Percentiles rank a stretch among this genome's conserved stretches.
These are phyloP conservation scores for Arachis monticola DNA, from an alignment of 331 rosid genomes.

Conservation along the genomic window DNA sequence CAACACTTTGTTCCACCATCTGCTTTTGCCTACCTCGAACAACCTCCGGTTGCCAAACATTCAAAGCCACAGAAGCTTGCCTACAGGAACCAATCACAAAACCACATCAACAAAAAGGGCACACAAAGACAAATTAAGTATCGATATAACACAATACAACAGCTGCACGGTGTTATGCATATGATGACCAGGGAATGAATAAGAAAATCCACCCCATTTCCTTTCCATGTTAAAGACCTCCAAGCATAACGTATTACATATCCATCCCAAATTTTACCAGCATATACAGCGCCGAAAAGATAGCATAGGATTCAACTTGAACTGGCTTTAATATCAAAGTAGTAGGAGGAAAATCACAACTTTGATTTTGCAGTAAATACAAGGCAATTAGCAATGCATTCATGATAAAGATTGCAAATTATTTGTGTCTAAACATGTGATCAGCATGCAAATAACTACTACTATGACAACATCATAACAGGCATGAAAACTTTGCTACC, in stretches of 20 bases:
- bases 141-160: neutral
- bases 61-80: constrained; percentile 82
- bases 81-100: constrained; percentile 45
- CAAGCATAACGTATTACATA: neutral
- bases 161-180: constrained; percentile 18
- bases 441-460: neutral
- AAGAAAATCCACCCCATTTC: neutral
- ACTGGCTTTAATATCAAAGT: neutral
- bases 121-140: neutral
- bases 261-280: neutral
- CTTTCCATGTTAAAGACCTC: neutral
- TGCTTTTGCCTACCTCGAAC: constrained; percentile 68
- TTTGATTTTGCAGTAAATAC: neutral
- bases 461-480: neutral
- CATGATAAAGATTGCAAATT: neutral
- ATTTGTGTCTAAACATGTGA: neutral
- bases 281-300: constrained; percentile 12
- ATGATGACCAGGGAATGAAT: neutral
- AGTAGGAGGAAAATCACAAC: neutral
- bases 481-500: neutral
- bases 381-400: neutral
- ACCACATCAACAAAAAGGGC: constrained; percentile 18
- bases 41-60: constrained; percentile 92
- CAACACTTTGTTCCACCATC: constrained; percentile 72
- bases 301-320: constrained; percentile 27